Evolutionary conservation across 1,284 basidiomycete species (phyloP).

Genomic region (Stereum hirsutum): DNA sequence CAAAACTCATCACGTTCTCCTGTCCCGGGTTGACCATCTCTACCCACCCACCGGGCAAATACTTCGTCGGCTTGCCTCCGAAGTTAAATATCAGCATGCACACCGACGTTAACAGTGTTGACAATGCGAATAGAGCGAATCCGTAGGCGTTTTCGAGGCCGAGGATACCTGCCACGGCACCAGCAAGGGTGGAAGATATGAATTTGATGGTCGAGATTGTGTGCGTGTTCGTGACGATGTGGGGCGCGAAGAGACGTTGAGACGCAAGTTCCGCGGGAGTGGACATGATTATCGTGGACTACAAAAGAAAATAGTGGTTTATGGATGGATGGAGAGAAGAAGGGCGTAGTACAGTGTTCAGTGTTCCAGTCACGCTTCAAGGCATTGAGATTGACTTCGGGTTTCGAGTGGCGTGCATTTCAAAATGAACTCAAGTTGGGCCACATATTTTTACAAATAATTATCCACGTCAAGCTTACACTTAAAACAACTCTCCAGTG

Average conservation of each 20-base stretch:
- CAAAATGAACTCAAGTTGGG: no score
- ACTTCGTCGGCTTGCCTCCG: conserved; percentile 47
- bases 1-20: conserved; percentile 80
- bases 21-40: conserved; percentile 74
- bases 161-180: conserved; percentile 78
- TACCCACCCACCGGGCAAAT: conserved; percentile 48
- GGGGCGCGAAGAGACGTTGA: conserved; percentile 62
- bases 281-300: conserved; percentile 6
- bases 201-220: conserved; percentile 60
- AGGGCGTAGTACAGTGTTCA: no score
- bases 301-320: no score
- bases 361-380: no score
- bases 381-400: no score
- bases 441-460: no score
- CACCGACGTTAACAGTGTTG: conserved; percentile 57
- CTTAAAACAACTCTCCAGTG: no score
- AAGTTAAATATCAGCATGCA: conserved; percentile 66
- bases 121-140: conserved; percentile 67
- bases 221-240: conserved; percentile 61
- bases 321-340: no score
- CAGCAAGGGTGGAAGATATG: conserved; percentile 74
- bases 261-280: conserved; percentile 34
- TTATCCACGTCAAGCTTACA: no score
- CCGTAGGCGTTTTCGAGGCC: conserved; percentile 79
- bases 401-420: no score